Evolutionary conservation across 2,329 filamentous ascomycete species (phyloP).

Genomic region (Trichoderma pleuroti): DNA sequence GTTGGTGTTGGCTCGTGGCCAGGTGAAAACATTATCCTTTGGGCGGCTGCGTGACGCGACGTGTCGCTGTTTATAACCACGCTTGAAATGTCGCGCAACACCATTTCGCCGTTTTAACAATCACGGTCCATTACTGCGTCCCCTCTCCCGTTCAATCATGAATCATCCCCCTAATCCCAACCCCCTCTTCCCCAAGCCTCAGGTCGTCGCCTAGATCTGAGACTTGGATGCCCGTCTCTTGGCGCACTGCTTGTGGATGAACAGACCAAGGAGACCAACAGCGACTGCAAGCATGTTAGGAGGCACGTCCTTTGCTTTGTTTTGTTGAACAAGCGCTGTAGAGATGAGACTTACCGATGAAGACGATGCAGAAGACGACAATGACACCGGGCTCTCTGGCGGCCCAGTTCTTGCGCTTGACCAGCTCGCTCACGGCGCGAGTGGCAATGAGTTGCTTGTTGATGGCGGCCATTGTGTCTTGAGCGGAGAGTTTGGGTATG

Average conservation of each 20-base stretch:
- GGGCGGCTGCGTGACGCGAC: constrained; percentile 8
- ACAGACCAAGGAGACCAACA: constrained; percentile 31
- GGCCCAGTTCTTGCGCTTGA: constrained; percentile 44
- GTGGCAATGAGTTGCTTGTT: constrained; percentile 32
- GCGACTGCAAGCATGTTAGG: constrained; percentile 31
- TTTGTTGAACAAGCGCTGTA: background rate
- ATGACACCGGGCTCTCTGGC: constrained; percentile 39
- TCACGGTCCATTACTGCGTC: constrained; percentile 20
- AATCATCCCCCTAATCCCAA: background rate
- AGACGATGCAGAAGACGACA: constrained; percentile 44
- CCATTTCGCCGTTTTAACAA: constrained; percentile 20
- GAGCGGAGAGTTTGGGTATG: constrained; percentile 19
- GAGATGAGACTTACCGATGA: constrained; percentile 33
- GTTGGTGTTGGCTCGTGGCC: constrained; percentile 16
- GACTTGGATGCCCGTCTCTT: constrained; percentile 35
- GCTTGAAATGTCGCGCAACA: constrained; percentile 19
- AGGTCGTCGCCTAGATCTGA: constrained; percentile 23
- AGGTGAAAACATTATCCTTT: constrained; percentile 7
- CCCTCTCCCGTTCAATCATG: constrained; percentile 9
- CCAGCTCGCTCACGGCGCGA: constrained; percentile 38
- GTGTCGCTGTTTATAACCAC: constrained; percentile 17
- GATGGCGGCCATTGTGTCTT: constrained; percentile 42
- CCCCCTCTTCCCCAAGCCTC: constrained; percentile 12
- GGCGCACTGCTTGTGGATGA: constrained; percentile 32
- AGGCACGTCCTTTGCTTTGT: background rate